Evolutionary conservation across 371 early-diverging fungal species (phyloP), one percentile per base, ranked within the genome.

Genomic region (Haplosporangium sp.): DNA sequence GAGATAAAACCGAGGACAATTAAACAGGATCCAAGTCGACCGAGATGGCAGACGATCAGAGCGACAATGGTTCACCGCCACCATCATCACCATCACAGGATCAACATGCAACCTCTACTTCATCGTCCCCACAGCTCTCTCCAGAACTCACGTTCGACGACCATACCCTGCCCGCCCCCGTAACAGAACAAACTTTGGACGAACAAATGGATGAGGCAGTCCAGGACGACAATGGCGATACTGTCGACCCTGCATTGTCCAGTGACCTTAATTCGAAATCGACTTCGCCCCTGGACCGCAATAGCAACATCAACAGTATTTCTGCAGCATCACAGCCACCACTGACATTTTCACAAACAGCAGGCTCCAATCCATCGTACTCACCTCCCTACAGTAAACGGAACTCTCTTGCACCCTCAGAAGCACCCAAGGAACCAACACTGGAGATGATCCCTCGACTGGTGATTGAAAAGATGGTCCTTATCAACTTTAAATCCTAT

Each of bases 401-500:
- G 37, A 64, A 62, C 53, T 75, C 75, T 9, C 14, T 69, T 23
- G 66, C 59, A 9, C 41, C 61, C 1, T 46, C 59, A 45, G 69
- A 75, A 23, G 11, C 53, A 4, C 41, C 59, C 67, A 67, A 67
- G 60, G 72, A 77, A 29, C 67, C 67, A 1, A 59, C 71, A 1
- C 14, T 65, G 7, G 81, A 80, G 20, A 46, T 57, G 37, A 68
- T 64, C 29, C 89, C 87, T 56, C 86, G 99, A 2, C 87, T 98
- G 18, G 89, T 98, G 12, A 96, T 99, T 63, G 90, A 90, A 16
- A 94, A 95, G 68, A 93, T 99, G 93, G 93, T 95, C 12, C 86
- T 97, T 23, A 85, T 89, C 54, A 95, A 99, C 86, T 98, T 99
- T 86, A 99, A 99, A 74, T 97, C 97, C 0, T 99, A 99, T 80